Percentiles rank a stretch among this genome's conserved stretches.
Conservation (phyloP, 495 filamentous ascomycete species). For the Lasiosphaeria hispida region DNA sequence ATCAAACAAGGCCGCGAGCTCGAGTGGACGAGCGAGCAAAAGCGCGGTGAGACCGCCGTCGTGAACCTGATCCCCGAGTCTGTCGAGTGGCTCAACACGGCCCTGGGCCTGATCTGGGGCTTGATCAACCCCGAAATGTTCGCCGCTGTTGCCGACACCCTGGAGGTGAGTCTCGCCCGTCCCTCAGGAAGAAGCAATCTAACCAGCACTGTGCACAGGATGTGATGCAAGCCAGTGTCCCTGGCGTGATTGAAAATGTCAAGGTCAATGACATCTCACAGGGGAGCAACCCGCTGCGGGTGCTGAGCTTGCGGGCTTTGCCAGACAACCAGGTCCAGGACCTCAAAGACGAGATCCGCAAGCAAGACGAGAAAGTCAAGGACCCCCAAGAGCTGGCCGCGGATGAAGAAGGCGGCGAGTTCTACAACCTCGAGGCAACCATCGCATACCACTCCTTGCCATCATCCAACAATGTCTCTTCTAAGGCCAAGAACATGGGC, state of each 20-base stretch:
- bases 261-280: constrained; percentile 95
- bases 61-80: constrained; percentile 90
- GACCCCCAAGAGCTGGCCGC: constrained; percentile 86
- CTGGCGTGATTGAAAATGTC: constrained; percentile 86
- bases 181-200: not conserved
- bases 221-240: constrained; percentile 93
- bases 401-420: constrained; percentile 86
- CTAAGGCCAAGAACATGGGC: constrained; percentile 90
- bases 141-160: constrained; percentile 52
- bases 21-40: constrained; percentile 86
- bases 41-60: constrained; percentile 74
- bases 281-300: constrained; percentile 82
- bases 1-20: constrained; percentile 74
- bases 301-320: constrained; percentile 84
- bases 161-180: constrained; percentile 26
- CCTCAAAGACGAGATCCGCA: constrained; percentile 72
- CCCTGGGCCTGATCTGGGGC: constrained; percentile 79
- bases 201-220: constrained; percentile 40
- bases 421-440: constrained; percentile 90
- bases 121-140: constrained; percentile 95
- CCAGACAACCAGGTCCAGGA: constrained; percentile 78
- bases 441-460: constrained; percentile 91
- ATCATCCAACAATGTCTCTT: constrained; percentile 60
- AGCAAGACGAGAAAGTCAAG: constrained; percentile 73
- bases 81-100: constrained; percentile 88